Base-by-base conservation (phyloP, 75 land plant species). In the Cryptomeria japonica region DNA sequence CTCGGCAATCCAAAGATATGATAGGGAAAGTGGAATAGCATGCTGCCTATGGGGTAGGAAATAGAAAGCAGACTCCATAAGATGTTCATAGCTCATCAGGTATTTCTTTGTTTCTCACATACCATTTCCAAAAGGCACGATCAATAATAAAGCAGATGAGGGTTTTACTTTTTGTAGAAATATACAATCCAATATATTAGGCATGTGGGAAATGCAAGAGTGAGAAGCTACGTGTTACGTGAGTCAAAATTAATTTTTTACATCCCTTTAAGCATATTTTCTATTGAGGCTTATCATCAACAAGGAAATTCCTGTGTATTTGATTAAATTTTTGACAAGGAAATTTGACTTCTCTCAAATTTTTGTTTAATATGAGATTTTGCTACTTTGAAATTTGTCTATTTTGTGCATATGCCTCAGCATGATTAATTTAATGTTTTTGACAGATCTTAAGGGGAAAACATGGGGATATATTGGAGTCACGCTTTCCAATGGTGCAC, bases 401-500 rank as follows among this genome's bases (percentile, higher is more conserved):
- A 19, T 42, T 41, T 11, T 82, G 84, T 42, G 31, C 47, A 28
- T 80, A 5, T 25, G 84, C 32, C 11, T 25, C 37, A 11, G 77
- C 37, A 73, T 73, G 77, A 73, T 14, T 44, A 83, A 25, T 85
- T 25, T 85, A 61, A 32, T 14, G 10, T n/a, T 37, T 76, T 39
- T 76, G 76, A 41, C 90, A 89, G 90, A 73, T 28, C 80, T 76
- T 13, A 39, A 89, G 56, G 90, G 84, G 72, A 89, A 76, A 55
- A 86, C 90, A 15, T 89, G 92, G 92, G 92, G 92, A 32, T 91
- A 72, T 91, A 87, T 91, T 16, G 42, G 80, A 41, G 90, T 91
- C 38, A 86, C 58, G 32, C 88, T 90, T 44, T 87, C 92, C 18
- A 86, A 89, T 76, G 92, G 92, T 19, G 90, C 92, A 38, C 92